Evolutionary conservation across 768 basidiomycete species (phyloP).

Genomic region (Ramaria rubella): DNA sequence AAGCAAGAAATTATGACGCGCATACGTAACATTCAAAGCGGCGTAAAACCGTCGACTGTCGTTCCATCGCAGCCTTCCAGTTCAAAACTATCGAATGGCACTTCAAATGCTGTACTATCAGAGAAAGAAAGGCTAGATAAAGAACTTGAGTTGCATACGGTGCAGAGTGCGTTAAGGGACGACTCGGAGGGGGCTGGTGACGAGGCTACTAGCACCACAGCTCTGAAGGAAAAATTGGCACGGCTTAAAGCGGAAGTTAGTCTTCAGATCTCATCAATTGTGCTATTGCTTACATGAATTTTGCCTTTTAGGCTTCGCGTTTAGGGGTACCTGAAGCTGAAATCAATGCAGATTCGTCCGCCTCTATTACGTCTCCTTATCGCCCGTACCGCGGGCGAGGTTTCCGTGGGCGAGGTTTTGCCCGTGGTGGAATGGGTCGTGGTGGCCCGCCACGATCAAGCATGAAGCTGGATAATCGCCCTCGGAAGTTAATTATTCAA

Average conservation of each 20-base stretch:
- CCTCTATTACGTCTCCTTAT: constrained; percentile 25
- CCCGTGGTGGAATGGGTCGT: constrained; percentile 54
- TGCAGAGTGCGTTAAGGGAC: constrained; percentile 21
- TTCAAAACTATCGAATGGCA: constrained; percentile 16
- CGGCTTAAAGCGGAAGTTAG: constrained; percentile 74
- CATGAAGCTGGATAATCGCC: constrained; percentile 88
- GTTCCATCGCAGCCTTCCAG: constrained; percentile 24
- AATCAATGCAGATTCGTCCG: constrained; percentile 31
- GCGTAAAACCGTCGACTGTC: constrained; percentile 52
- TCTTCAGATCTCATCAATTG: background rate
- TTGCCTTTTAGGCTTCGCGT: constrained; percentile 53
- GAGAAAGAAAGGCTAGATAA: constrained; percentile 63
- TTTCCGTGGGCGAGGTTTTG: constrained; percentile 56
- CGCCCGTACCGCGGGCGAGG: constrained; percentile 59
- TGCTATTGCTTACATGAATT: background rate
- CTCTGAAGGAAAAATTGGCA: constrained; percentile 66
- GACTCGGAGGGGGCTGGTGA: constrained; percentile 33
- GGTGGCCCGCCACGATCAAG: constrained; percentile 63
- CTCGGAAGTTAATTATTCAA: constrained; percentile 71
- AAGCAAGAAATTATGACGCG: constrained; percentile 75
- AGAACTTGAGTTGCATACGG: constrained; percentile 69
- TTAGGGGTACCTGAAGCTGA: constrained; percentile 54
- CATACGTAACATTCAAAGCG: constrained; percentile 69
- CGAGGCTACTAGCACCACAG: constrained; percentile 48
- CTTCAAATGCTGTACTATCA: constrained; percentile 13